Percentiles rank a stretch among this genome's conserved stretches.
These are phyloP conservation scores for Gossypium turneri DNA, from an alignment of 345 rosid genomes.

Conservation along the genomic window DNA sequence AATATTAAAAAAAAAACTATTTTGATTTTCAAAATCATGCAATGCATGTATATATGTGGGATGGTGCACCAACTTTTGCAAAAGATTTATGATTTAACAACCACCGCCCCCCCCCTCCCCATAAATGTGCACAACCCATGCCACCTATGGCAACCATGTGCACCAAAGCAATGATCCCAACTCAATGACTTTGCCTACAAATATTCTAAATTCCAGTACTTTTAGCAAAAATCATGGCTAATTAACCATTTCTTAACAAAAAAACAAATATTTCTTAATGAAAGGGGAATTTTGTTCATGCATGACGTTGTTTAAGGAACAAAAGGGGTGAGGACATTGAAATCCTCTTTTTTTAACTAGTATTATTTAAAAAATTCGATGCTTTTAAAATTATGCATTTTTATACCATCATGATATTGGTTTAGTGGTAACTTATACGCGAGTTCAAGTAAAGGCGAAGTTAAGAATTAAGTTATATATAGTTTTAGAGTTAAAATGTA, in stretches of 20 bases:
- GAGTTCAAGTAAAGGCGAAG: too few relatives aligned
- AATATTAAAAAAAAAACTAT: too few relatives aligned
- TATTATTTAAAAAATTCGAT: too few relatives aligned
- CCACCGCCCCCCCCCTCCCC: not conserved
- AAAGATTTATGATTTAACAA: conserved; percentile 1
- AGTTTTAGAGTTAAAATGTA: too few relatives aligned
- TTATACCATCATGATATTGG: too few relatives aligned
- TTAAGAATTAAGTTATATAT: too few relatives aligned
- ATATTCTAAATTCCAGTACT: conserved; percentile 6
- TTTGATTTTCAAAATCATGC: not conserved
- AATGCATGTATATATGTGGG: not conserved
- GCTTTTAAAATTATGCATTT: too few relatives aligned
- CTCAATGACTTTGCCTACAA: not conserved
- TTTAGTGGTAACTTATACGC: too few relatives aligned
- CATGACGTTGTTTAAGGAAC: not conserved
- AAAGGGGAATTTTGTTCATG: conserved; percentile 12
- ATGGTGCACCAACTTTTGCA: conserved; percentile 12
- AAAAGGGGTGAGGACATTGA: not conserved
- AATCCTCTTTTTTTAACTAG: too few relatives aligned
- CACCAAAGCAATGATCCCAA: conserved; percentile 6
- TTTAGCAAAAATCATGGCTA: not conserved
- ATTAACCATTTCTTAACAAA: not conserved
- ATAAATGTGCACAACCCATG: not conserved
- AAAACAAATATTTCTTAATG: not conserved
- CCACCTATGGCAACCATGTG: conserved; percentile 22